phyloP scores from a whole-genome alignment of 352 stramenopile genomes.

The Elongisporangium undulatum region DNA sequence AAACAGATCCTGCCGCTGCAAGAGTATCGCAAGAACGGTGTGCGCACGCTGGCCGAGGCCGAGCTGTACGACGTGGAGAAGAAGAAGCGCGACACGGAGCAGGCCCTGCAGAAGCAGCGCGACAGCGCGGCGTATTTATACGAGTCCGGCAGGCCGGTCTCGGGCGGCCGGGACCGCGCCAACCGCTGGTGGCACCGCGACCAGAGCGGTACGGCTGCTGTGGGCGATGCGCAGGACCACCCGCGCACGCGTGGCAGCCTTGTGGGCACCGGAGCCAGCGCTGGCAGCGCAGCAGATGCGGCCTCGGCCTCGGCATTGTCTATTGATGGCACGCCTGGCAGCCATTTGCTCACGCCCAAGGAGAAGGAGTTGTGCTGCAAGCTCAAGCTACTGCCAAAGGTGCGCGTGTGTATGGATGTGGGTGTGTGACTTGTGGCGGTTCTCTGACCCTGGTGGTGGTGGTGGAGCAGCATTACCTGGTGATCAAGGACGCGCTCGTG shows the following conservation, averaged over 20 bases:
- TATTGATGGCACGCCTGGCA: constrained; percentile 79
- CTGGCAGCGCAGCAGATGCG: constrained; percentile 7
- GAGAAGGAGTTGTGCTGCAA: constrained; percentile 89
- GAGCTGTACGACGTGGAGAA: constrained; percentile 95
- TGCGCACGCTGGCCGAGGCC: constrained; percentile 91
- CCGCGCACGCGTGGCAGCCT: constrained; percentile 22
- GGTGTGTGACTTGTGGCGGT: background rate
- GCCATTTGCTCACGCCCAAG: constrained; percentile 86
- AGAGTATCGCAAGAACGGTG: constrained; percentile 94
- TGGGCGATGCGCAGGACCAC: constrained; percentile 16
- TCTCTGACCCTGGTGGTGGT: constrained; percentile 4
- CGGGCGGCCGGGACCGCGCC: constrained; percentile 54
- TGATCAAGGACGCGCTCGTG: constrained; percentile 95
- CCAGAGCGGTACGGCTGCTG: constrained; percentile 26
- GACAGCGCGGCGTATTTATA: constrained; percentile 87
- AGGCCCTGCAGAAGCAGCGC: constrained; percentile 83
- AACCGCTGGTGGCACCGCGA: constrained; percentile 68
- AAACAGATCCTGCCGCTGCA: constrained; percentile 96
- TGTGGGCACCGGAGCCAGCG: background rate
- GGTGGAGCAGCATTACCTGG: constrained; percentile 82
- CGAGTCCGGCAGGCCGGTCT: constrained; percentile 53
- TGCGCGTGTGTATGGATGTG: constrained; percentile 13
- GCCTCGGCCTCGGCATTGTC: constrained; percentile 48
- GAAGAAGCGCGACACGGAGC: constrained; percentile 90
- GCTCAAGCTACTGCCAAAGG: constrained; percentile 88